Percentiles rank a stretch among this genome's conserved stretches.
phyloP scores from a whole-genome alignment of 2,329 filamentous ascomycete species.

The Fusarium cyanostomum region DNA sequence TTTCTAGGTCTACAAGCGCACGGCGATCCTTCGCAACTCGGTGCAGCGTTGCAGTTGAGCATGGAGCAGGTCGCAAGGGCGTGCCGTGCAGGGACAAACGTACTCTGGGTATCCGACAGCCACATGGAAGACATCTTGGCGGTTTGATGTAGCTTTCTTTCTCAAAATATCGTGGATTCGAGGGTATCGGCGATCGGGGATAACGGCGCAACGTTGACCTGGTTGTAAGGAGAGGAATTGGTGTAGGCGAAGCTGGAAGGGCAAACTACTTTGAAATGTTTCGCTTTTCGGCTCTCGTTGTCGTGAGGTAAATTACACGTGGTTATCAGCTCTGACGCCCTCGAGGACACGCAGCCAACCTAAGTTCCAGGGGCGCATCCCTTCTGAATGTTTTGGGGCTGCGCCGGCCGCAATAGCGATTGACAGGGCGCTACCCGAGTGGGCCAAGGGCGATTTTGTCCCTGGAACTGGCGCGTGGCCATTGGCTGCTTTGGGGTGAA shows the following conservation, averaged over 20 bases:
- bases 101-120: slow-evolving; percentile 96
- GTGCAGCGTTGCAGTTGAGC: background rate
- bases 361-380: slow-evolving; percentile 31
- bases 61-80: background rate
- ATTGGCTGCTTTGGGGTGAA: slow-evolving; percentile 31
- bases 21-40: background rate
- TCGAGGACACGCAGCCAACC: slow-evolving; percentile 27
- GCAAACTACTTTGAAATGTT: slow-evolving; percentile 30
- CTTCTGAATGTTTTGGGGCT: slow-evolving; percentile 14
- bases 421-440: slow-evolving; percentile 29
- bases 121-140: slow-evolving; percentile 80
- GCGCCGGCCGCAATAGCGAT: slow-evolving; percentile 18
- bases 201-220: background rate
- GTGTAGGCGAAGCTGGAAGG: slow-evolving; percentile 23
- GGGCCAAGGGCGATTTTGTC: slow-evolving; percentile 14
- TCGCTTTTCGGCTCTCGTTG: slow-evolving; percentile 18
- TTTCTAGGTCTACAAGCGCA: background rate
- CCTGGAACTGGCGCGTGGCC: slow-evolving; percentile 18
- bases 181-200: background rate
- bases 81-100: slow-evolving; percentile 48
- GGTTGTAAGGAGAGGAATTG: slow-evolving; percentile 12
- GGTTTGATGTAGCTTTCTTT: slow-evolving; percentile 14
- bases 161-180: background rate
- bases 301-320: background rate
- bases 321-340: slow-evolving; percentile 18